Base-by-base conservation (phyloP, 371 early-diverging fungal genomes). In the Choanephora cucurbitarum region DNA sequence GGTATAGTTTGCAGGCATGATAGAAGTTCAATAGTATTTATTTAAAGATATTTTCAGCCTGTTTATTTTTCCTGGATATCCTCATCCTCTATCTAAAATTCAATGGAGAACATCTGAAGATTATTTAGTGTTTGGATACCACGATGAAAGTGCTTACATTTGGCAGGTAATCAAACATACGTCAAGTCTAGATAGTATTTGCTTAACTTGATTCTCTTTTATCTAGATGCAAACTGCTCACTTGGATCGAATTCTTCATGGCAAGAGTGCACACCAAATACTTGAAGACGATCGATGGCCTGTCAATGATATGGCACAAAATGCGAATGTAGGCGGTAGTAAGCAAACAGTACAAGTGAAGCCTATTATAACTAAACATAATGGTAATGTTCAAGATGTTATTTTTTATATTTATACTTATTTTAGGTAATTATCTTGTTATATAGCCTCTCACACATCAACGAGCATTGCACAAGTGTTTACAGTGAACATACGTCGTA, bases 51-150 rank as follows among this genome's bases (percentile, higher is more conserved):
- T n/a, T 39, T 13, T 15, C 60, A 86, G 86, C 46, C 58, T 86
- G 18, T 86, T 77, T 61, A 77, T 83, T 9, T 80, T 86, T 52
- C 83, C 81, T 2, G 83, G 84, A n/a, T 75, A 85, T 52, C 63
- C 78, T 3, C 72, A 78, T 51, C 73, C 75, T 3, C 62, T 91
- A 17, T 59, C 60, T 0, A 59, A 76, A 0, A 77, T 93, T 28
- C 87, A 90, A 63, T 90, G 89, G 87, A 75, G 90, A 39, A 73
- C 80, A 10, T 49, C 72, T 21, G 90, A 91, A 44, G 89, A 89
- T 50, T 83, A 85, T 32, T 41, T 91, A 21, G 72, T 88, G 6
- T 72, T 90, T 40, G 84, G 82, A 43, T 84, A 88, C 58, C 64
- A 62, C 1, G 88, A 90, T 50, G 86, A 80, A 9, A 74, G 81